phyloP scores from a whole-genome alignment of 2,329 filamentous ascomycete genomes.

The Cercospora sp. region DNA sequence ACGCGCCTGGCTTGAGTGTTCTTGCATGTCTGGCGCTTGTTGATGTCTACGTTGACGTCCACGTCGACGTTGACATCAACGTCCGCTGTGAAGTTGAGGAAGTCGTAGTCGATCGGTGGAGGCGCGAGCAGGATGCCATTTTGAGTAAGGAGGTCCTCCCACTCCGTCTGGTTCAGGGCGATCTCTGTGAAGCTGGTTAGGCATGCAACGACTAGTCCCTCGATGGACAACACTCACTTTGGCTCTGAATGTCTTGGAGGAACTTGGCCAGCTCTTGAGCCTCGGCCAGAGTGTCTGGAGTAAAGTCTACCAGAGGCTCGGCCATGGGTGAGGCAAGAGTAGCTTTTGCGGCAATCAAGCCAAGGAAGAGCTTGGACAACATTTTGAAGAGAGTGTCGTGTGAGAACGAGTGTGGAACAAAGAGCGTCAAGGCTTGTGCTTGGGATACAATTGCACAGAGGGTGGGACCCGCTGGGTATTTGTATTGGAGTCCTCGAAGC shows the following conservation, averaged over 20 bases:
- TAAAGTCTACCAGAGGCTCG: neutral
- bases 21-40: conserved; percentile 15
- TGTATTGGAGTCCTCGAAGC: neutral
- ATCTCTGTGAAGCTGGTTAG: neutral
- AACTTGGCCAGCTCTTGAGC: conserved; percentile 5
- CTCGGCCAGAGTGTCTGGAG: conserved; percentile 3
- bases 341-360: conserved; percentile 9
- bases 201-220: neutral
- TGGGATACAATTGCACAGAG: too few relatives aligned
- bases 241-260: neutral
- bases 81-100: conserved; percentile 17
- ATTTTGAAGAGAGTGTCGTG: too few relatives aligned
- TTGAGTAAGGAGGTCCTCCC: conserved; percentile 6
- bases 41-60: neutral
- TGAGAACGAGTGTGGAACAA: neutral
- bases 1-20: conserved; percentile 3
- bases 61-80: conserved; percentile 9
- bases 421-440: neutral
- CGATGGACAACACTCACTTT: neutral
- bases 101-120: conserved; percentile 15
- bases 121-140: conserved; percentile 7
- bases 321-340: conserved; percentile 4
- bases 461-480: neutral
- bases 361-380: conserved; percentile 14
- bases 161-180: conserved; percentile 1